Evolutionary conservation across 352 stramenopile genomes (phyloP).

Genomic region (Phytophthora citrophthora): DNA sequence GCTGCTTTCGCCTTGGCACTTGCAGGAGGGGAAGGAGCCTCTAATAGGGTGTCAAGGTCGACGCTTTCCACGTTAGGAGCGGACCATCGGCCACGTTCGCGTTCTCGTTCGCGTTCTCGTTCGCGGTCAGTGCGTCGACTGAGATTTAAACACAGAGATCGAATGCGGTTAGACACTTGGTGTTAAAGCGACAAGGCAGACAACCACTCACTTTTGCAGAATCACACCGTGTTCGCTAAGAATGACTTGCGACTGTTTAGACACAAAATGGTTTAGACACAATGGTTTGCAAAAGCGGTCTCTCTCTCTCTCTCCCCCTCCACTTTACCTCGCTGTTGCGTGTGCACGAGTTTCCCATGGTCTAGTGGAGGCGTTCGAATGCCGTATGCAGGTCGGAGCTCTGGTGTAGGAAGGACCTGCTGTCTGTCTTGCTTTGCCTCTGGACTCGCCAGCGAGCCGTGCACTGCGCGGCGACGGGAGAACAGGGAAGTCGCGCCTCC

Average conservation of each 20-base stretch:
- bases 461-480: slow-evolving; percentile 11
- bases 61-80: slow-evolving; percentile 71
- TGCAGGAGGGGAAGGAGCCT: slow-evolving; percentile 65
- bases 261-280: slow-evolving; percentile 9
- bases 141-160: background rate
- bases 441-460: slow-evolving; percentile 24
- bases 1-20: slow-evolving; percentile 12
- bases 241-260: slow-evolving; percentile 64
- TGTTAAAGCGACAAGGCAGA: slow-evolving; percentile 14
- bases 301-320: background rate
- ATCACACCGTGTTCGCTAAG: slow-evolving; percentile 58
- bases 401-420: slow-evolving; percentile 2
- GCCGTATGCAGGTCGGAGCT: slow-evolving; percentile 5
- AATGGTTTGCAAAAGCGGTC: background rate
- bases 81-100: slow-evolving; percentile 73
- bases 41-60: slow-evolving; percentile 80
- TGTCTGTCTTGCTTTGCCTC: slow-evolving; percentile 3
- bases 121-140: slow-evolving; percentile 26
- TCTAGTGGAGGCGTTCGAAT: slow-evolving; percentile 8
- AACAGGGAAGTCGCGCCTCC: slow-evolving; percentile 11
- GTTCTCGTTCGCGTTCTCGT: slow-evolving; percentile 41
- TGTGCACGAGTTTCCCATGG: slow-evolving; percentile 72
- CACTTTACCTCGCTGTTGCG: slow-evolving; percentile 55
- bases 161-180: background rate
- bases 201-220: slow-evolving; percentile 40